Base-by-base conservation (phyloP, 2,329 filamentous ascomycete species). In the Sclerotiophoma versabilis region DNA sequence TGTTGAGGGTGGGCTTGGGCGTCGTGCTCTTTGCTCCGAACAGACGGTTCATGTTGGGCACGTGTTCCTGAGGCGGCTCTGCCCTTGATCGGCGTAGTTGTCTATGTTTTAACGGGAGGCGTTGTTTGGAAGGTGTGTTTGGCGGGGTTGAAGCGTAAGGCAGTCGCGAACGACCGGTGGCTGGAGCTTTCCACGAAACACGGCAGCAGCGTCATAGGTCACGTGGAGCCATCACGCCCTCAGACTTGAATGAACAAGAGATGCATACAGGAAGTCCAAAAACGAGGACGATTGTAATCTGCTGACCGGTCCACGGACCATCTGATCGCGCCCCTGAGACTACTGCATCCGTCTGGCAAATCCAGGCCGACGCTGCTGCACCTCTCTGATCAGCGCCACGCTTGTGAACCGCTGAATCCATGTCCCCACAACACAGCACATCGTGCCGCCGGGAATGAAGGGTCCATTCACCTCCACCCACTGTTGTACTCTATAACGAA, bases 1-100 rank as follows among this genome's bases (percentile, higher is more conserved):
- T 83, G 78, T 85, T 86, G 64, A 97, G 90, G 44, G 90, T 93
- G 12, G 95, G 92, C 79, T 98, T 98, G 49, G 95, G 93, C 59
- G 87, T 88, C 62, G 90, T 88, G 78, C 85, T 89, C 79, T 93
- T 95, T 66, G 89, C 85, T 74, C 95, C 95, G 76, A 99, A 99
- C 66, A 99, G 84, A 68, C 95, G 91, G 77, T 99, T 98, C 95
- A 99, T 98, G 60, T 49, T 82, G 77, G 43, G 27, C 3, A 19
- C 9, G 22, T n/a, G n/a, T 17, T n/a, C 4, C n/a, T 25, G 17
- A 27, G 25, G 17, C 12, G 11, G 5, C 17, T 29, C 20, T 25
- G 22, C 17, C 14, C 7, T 17, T 22, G 23, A 4, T 25, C 11
- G 10, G n/a, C 9, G n/a, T 7, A 25, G 19, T 32, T 11, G 19